Base-by-base conservation (phyloP, 2,329 filamentous ascomycete genomes). In the Didymella pinodella region DNA sequence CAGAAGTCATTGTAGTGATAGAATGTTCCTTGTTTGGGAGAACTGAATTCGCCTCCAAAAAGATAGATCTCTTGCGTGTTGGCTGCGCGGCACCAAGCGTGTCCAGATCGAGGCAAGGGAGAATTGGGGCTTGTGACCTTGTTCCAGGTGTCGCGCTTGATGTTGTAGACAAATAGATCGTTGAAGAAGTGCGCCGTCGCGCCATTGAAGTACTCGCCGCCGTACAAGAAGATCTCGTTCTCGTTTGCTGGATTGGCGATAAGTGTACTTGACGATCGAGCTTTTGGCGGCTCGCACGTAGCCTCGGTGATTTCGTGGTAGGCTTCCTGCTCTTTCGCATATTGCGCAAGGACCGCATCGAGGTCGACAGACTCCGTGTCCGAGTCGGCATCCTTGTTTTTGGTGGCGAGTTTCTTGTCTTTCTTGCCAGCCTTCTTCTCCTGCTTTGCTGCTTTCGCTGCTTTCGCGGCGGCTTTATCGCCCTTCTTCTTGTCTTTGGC, bases 1-100 rank as follows among this genome's bases (percentile, higher is more conserved):
- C 95, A 99, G 76, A 99, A 98, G 79, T 98, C 95, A 72, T 96
- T 97, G 81, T 99, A 99, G 78, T 99, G 95, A 77, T 99, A 97
- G 73, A 99, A 99, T 0, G 94, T 98, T 4, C 95, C 95, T 78
- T 98, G 95, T 75, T 97, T 98, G 2, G 95, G 95, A 28, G 90
- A 94, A 57, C 91, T 96, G 77, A 99, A 99, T 79, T 99, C 95
- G 61, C 94, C 95, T 64, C 95, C 95, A 72, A 98, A 98, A 16
- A 99, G 81, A 76, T 96, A 99, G 51, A 98, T 86, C 32, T 90
- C 88, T 63, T 90, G 90, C 16, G 89, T 86, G 77, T 97, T 97
- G 47, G 90, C 91, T 57, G 91, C 93, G 58, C 93, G 86, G 70
- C 92, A 96, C 92, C 93, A 97, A 16, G 95, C 94, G 83, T 98